Evolutionary conservation across 2,329 filamentous ascomycete species (phyloP).

Genomic region (Penicillium sp.): DNA sequence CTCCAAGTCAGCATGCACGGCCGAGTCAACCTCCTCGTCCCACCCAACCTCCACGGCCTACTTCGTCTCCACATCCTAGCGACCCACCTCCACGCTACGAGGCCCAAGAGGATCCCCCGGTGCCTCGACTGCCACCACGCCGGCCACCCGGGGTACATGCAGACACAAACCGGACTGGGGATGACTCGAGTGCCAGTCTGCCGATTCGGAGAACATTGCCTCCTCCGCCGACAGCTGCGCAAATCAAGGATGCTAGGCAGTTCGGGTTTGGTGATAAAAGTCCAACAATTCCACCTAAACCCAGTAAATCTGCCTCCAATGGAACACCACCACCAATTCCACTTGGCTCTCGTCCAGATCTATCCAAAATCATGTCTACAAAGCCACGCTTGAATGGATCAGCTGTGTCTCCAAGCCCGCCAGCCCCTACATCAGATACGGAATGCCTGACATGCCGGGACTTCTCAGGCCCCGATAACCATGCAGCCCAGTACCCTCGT

Average conservation of each 20-base stretch:
- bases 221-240: slow-evolving; percentile 26
- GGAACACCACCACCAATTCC: slow-evolving; percentile 45
- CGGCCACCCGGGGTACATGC: slow-evolving; percentile 17
- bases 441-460: slow-evolving; percentile 77
- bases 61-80: slow-evolving; percentile 9
- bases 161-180: slow-evolving; percentile 11
- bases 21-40: slow-evolving; percentile 3
- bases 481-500: slow-evolving; percentile 68
- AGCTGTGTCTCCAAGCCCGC: slow-evolving; percentile 9
- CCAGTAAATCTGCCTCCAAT: slow-evolving; percentile 17
- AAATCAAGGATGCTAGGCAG: slow-evolving; percentile 31
- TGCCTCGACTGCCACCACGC: slow-evolving; percentile 20
- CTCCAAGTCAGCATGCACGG: background rate
- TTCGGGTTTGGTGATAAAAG: slow-evolving; percentile 43
- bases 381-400: slow-evolving; percentile 38
- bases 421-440: slow-evolving; percentile 15
- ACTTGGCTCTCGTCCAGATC: slow-evolving; percentile 48
- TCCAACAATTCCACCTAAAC: slow-evolving; percentile 7
- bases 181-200: slow-evolving; percentile 12
- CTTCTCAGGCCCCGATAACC: slow-evolving; percentile 69
- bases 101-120: slow-evolving; percentile 13
- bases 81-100: background rate
- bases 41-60: slow-evolving; percentile 9
- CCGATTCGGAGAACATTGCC: slow-evolving; percentile 28
- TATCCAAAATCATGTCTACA: slow-evolving; percentile 48